Base-by-base conservation (phyloP, 768 basidiomycete species). In the Megacollybia marginata region DNA sequence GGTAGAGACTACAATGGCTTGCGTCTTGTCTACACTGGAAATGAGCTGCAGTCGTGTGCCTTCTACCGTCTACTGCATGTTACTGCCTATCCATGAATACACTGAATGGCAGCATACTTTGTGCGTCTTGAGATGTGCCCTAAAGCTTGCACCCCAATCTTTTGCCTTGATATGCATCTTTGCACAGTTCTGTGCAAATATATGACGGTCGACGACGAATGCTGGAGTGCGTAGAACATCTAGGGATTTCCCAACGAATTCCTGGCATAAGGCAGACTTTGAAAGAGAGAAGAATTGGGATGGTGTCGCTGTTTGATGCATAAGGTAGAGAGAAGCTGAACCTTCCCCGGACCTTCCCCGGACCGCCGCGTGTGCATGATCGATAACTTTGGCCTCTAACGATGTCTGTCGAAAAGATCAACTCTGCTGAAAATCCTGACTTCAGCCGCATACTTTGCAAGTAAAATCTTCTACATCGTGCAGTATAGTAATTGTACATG, bases 71-170 rank as follows among this genome's bases (percentile, higher is more conserved):
- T 88, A 54, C 16, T 42, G 18, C 54, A 50, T 43, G 42, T 52
- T 31, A 52, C 31, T 57, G 44, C 52, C 18, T 12, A 47, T 42
- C 33, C 11, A 13, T 46, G 53, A 33, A 45, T 23, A n/a, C n/a
- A n/a, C n/a, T 33, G 7, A 11, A 20, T 42, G 33, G 15, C 4
- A 12, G 34, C 59, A 23, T 60, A 82, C 85, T 74, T 89, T 89
- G 62, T 89, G 86, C 0, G 85, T 87, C 67, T 93, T 94, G 47
- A 93, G 74, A 64, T 93, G 92, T 4, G 83, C 87, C 44, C 91
- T 73, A 63, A 93, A 92, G 9, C 59, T 69, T 13, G 86, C 82
- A 2, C 82, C 82, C 76, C 84, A 85, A 23, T 73, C 70, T 48
- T 71, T 72, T 12, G 86, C 79, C 38, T 78, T 81, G 45, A 69